A percentile compares a stretch with the other conserved stretches of the same genome.
Conservation (phyloP, 192 early-diverging fungal genomes). For the Geranomyces variabilis region DNA sequence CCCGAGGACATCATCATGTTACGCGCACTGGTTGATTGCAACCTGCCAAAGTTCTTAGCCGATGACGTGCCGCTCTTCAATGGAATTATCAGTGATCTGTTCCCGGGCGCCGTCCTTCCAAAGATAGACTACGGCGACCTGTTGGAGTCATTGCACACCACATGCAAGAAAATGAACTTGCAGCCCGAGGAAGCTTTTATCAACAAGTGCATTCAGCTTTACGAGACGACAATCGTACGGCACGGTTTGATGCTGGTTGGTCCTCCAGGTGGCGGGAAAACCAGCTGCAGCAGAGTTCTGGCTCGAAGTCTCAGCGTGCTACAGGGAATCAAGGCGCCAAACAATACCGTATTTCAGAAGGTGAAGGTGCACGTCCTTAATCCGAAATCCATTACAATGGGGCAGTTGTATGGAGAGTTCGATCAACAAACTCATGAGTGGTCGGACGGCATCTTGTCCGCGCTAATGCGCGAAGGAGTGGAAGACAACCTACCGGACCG, state of each 20-base stretch:
- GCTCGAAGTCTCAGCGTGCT: conserved; percentile 47
- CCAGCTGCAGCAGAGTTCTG: conserved; percentile 53
- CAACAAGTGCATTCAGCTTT: conserved; percentile 68
- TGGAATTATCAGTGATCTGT: conserved; percentile 63
- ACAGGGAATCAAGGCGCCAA: conserved; percentile 52
- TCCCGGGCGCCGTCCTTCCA: conserved; percentile 60
- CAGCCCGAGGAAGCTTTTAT: conserved; percentile 57
- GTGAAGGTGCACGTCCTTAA: conserved; percentile 60
- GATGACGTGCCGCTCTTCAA: conserved; percentile 67
- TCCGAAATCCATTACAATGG: conserved; percentile 71
- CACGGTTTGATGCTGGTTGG: conserved; percentile 67
- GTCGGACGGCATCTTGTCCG: conserved; percentile 64
- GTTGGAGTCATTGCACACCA: conserved; percentile 49
- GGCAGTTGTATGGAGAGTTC: conserved; percentile 68
- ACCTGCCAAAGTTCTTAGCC: conserved; percentile 63
- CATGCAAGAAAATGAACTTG: conserved; percentile 49
- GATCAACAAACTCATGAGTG: conserved; percentile 67
- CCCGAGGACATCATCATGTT: conserved; percentile 60
- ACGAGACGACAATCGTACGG: conserved; percentile 64
- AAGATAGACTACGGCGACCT: conserved; percentile 63
- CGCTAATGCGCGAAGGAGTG: conserved; percentile 60
- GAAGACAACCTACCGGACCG: conserved; percentile 61
- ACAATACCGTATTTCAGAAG: conserved; percentile 56
- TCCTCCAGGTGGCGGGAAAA: conserved; percentile 62
- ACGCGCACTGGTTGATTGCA: conserved; percentile 61